Base-by-base conservation (phyloP, 1,284 basidiomycete species). In the Crepidotus sp. region DNA sequence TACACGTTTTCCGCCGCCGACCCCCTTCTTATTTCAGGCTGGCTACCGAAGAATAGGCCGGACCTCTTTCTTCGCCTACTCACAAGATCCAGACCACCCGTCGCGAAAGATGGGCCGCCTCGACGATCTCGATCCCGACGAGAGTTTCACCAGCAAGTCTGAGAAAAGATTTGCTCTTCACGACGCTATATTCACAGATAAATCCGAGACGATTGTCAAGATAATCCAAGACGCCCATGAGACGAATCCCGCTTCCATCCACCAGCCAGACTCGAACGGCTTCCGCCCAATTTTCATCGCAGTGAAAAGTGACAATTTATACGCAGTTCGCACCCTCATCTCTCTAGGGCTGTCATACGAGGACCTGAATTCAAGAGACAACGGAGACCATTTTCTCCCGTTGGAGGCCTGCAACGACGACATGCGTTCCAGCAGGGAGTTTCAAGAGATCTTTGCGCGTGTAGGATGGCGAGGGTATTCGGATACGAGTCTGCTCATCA, bases 11-110 rank as follows among this genome's bases (percentile, higher is more conserved):
- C 6, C 10, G 7, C n/a, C n/a, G 32, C 13, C 26, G 3, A 29
- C 19, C 29, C 14, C 27, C 27, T 25, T 35, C 10, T 35, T 4
- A 24, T 13, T 36, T 14, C 35, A 48, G 46, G 33, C 19, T 3
- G 46, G 42, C 14, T 48, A 44, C 18, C 33, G 46, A 8, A 17
- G 46, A 31, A 33, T 48, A 6, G 46, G 46, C 15, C 15, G 33
- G 6, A 48, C 46, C 2, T 32, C 47, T 1, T 49, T 40, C 47
- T 45, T 49, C 17, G 47, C 26, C 9, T 45, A 45, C 25, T 44
- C 47, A 8, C 42, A 36, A 26, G 42, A 44, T 26, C 29, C 26
- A 9, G 24, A 36, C 17, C 47, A 49, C 24, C 47, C 47, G 18
- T 49, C 47, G 3, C 47, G 47, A 19, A 31, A 15, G 6, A 30